Conservation (phyloP, 2,329 filamentous ascomycete genomes). For the Paecilomyces niveus region DNA sequence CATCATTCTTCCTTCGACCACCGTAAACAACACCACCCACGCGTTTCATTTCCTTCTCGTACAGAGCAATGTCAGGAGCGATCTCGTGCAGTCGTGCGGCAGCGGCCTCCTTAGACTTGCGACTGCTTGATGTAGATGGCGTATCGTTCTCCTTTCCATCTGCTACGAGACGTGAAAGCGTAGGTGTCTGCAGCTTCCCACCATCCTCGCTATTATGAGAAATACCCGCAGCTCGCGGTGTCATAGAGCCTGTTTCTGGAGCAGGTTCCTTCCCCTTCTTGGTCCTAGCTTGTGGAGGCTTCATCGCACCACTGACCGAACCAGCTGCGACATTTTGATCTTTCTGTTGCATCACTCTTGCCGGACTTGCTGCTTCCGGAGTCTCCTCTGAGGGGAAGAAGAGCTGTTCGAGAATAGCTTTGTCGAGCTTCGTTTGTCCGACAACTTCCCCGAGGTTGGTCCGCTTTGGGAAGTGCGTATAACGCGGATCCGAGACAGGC, state of each 20-base stretch:
- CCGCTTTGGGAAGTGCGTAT: slow-evolving; percentile 76
- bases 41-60: slow-evolving; percentile 89
- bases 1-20: slow-evolving; percentile 41
- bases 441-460: slow-evolving; percentile 92
- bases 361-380: slow-evolving; percentile 9
- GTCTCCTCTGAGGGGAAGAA: slow-evolving; percentile 45
- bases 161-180: slow-evolving; percentile 44
- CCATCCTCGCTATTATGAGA: slow-evolving; percentile 21
- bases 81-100: slow-evolving; percentile 67
- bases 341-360: slow-evolving; percentile 27
- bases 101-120: slow-evolving; percentile 83
- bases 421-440: slow-evolving; percentile 77
- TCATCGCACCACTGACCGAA: slow-evolving; percentile 12
- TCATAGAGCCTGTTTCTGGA: slow-evolving; percentile 13
- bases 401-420: slow-evolving; percentile 62
- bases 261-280: slow-evolving; percentile 12
- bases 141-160: slow-evolving; percentile 77
- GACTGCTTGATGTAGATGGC: slow-evolving; percentile 66
- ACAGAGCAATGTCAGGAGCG: slow-evolving; percentile 78
- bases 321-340: slow-evolving; percentile 23
- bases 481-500: slow-evolving; percentile 64
- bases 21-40: slow-evolving; percentile 59
- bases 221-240: slow-evolving; percentile 20
- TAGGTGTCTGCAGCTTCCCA: slow-evolving; percentile 45
- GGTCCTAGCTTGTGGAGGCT: slow-evolving; percentile 14